These are phyloP conservation scores for Candida pini DNA, from an alignment of 805 yeast species.

Conservation along the genomic window DNA sequence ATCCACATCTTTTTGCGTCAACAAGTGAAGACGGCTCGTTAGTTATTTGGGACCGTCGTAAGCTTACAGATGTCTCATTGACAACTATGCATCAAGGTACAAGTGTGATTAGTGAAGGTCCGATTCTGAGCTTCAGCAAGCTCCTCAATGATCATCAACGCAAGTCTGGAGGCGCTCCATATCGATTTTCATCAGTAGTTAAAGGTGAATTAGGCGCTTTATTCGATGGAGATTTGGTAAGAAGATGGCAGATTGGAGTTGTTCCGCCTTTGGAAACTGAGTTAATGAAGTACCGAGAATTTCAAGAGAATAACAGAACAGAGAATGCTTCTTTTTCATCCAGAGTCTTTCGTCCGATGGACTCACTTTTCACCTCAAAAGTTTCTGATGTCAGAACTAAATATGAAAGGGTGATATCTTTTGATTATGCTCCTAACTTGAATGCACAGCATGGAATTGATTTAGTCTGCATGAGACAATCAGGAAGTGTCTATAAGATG, in stretches of 20 bases:
- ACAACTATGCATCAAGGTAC: conserved; percentile 8
- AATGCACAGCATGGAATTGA: conserved; percentile 49
- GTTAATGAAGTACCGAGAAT: conserved; percentile 16
- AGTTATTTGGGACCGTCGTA: conserved; percentile 77
- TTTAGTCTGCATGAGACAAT: conserved; percentile 82
- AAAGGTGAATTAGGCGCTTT: conserved; percentile 73
- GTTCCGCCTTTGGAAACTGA: conserved; percentile 36
- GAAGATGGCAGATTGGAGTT: conserved; percentile 74
- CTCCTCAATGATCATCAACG: conserved; percentile 54
- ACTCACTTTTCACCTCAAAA: conserved; percentile 64
- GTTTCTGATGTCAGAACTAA: conserved; percentile 73
- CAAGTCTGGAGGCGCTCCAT: conserved; percentile 57
- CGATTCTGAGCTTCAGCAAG: conserved; percentile 55
- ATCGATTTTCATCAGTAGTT: conserved; percentile 60
- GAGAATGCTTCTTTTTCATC: conserved; percentile 14
- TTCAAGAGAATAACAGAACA: conserved; percentile 10
- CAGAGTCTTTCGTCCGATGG: conserved; percentile 28
- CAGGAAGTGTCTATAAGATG: conserved; percentile 83
- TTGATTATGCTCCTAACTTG: conserved; percentile 68
- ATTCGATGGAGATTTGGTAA: conserved; percentile 68
- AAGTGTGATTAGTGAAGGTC: conserved; percentile 38
- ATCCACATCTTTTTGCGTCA: conserved; percentile 62
- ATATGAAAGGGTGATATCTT: conserved; percentile 76
- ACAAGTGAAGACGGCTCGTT: conserved; percentile 80
- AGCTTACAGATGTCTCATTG: conserved; percentile 29